Evolutionary conservation across 2,329 filamentous ascomycete genomes (phyloP).

Genomic region (Aureobasidium sp.): DNA sequence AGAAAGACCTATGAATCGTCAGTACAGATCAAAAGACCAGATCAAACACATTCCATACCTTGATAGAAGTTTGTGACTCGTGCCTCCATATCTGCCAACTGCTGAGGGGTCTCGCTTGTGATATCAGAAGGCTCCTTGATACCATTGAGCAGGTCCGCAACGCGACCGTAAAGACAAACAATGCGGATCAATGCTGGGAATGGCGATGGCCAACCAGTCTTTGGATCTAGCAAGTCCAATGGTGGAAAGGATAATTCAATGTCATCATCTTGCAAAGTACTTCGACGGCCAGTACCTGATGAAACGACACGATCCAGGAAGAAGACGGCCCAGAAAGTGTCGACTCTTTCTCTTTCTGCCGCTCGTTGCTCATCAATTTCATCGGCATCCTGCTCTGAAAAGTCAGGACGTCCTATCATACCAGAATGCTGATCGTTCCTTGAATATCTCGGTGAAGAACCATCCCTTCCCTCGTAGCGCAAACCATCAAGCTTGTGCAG

Average conservation of each 20-base stretch:
- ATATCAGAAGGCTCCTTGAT: conserved; percentile 68
- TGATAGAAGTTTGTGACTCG: conserved; percentile 71
- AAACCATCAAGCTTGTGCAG: conserved; percentile 76
- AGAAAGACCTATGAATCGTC: conserved; percentile 47
- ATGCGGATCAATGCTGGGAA: conserved; percentile 77
- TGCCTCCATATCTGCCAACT: conserved; percentile 69
- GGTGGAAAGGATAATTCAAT: conserved; percentile 69
- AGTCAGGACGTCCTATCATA: conserved; percentile 37
- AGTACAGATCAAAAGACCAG: neutral
- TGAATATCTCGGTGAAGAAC: conserved; percentile 46
- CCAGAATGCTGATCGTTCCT: conserved; percentile 39
- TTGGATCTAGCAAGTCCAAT: conserved; percentile 44
- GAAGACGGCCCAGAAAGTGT: conserved; percentile 88
- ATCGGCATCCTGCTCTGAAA: conserved; percentile 33
- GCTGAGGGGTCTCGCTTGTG: conserved; percentile 64
- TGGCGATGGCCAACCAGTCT: conserved; percentile 65
- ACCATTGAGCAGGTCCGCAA: conserved; percentile 78
- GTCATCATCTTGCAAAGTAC: conserved; percentile 76
- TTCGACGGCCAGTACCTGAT: conserved; percentile 75
- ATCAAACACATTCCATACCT: conserved; percentile 26
- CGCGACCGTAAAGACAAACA: conserved; percentile 76
- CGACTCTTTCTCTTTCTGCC: conserved; percentile 72
- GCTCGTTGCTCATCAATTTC: conserved; percentile 43
- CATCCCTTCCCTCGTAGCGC: conserved; percentile 48
- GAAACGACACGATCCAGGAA: conserved; percentile 82